Percentiles rank a stretch among this genome's conserved stretches.
Evolutionary conservation across 2,329 filamentous ascomycete genomes (phyloP).

Genomic region (Diaporthe velutina): DNA sequence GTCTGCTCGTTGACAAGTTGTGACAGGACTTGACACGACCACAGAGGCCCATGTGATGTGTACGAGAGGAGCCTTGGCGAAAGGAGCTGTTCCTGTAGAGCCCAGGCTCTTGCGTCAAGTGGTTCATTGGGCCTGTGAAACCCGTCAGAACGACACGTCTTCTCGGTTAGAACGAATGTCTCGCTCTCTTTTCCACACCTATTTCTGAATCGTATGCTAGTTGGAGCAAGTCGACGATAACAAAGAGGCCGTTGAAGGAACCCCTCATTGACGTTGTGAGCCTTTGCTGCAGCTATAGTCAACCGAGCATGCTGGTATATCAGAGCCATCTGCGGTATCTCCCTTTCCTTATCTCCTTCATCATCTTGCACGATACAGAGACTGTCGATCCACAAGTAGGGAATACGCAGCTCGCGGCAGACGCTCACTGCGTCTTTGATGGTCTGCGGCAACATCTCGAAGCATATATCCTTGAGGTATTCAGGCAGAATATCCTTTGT

Average conservation of each 20-base stretch:
- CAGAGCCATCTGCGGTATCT: background rate
- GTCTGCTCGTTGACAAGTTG: background rate
- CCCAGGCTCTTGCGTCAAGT: background rate
- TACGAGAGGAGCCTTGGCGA: background rate
- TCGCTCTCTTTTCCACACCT: background rate
- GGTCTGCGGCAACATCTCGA: background rate
- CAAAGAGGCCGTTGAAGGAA: background rate
- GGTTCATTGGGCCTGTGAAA: background rate
- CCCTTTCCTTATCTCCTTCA: background rate
- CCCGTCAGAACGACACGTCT: accelerated
- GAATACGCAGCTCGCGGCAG: background rate
- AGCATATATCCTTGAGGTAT: background rate
- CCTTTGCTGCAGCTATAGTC: background rate
- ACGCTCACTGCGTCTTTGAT: slow-evolving; percentile 3
- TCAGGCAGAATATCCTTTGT: background rate
- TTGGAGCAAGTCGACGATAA: background rate
- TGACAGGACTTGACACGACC: background rate
- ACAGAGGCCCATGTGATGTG: background rate
- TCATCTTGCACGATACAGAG: slow-evolving; percentile 30
- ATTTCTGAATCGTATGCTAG: background rate
- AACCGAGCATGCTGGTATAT: slow-evolving; percentile 4
- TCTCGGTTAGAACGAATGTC: background rate
- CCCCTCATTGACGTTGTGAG: background rate
- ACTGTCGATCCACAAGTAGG: slow-evolving; percentile 11
- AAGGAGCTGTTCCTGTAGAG: background rate